Percentiles rank a stretch among this genome's conserved stretches.
Conservation (phyloP, 2,329 filamentous ascomycete species). For the Apiospora saccharicola region DNA sequence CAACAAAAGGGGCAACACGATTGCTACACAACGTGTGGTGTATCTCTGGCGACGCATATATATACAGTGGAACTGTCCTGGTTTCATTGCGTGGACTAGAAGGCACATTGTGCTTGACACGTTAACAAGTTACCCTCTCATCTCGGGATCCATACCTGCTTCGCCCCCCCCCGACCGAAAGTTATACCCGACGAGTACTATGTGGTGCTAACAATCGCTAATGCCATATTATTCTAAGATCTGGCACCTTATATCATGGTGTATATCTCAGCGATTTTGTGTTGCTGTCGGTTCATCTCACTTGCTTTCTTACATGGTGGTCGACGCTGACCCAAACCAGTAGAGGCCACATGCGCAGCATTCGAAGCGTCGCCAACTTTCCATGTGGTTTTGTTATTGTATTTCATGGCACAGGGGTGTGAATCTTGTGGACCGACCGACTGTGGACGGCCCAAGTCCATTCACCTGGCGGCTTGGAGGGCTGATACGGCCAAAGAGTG, state of each 20-base stretch:
- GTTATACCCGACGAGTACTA: no score
- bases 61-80: not conserved
- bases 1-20: not conserved
- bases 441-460: not conserved
- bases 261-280: no score
- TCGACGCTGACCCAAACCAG: no score
- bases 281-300: no score
- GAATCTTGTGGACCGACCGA: no score
- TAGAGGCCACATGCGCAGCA: no score
- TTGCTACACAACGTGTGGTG: not conserved
- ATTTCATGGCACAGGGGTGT: not conserved
- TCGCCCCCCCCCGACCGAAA: not conserved
- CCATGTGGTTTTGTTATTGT: no score
- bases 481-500: not conserved
- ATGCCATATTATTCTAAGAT: no score
- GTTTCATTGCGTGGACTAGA: not conserved
- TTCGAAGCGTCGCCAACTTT: no score
- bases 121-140: not conserved
- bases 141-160: not conserved
- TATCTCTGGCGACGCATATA: not conserved
- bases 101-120: not conserved
- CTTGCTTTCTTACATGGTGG: no score
- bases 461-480: not conserved
- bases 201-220: no score
- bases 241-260: no score